phyloP scores from a whole-genome alignment of 176 grass and related monocot genomes.

The Leersia perrieri region DNA sequence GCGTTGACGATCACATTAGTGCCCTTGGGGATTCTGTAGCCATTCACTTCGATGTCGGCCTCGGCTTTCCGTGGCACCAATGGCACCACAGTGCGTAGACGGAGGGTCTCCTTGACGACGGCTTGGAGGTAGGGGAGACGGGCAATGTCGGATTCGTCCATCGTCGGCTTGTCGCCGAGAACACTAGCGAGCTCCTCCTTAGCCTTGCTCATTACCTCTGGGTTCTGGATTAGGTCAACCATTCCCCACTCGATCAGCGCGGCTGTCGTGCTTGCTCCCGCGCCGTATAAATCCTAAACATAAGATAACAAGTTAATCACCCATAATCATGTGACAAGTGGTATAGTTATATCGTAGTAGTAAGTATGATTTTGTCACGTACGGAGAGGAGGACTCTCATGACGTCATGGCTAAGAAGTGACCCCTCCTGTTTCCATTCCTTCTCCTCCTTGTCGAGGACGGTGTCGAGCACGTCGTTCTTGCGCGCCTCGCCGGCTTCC shows the following conservation, averaged over 20 bases:
- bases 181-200: constrained; percentile 12
- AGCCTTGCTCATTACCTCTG: constrained; percentile 2
- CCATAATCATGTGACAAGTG: too few relatives aligned
- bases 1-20: constrained; percentile 40
- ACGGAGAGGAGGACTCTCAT: constrained; percentile 28
- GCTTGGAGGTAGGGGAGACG: constrained; percentile 42
- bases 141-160: constrained; percentile 36
- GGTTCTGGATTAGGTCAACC: constrained; percentile 34
- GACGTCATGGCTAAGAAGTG: not conserved
- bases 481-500: not conserved
- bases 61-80: constrained; percentile 28
- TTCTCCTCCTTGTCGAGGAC: constrained; percentile 17
- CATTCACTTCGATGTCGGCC: constrained; percentile 16
- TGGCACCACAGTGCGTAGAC: constrained; percentile 27
- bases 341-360: too few relatives aligned
- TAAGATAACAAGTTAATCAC: not conserved
- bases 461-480: constrained; percentile 34
- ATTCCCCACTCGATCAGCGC: constrained; percentile 38
- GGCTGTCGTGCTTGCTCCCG: constrained; percentile 36
- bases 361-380: not conserved
- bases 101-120: constrained; percentile 34
- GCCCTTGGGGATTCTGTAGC: constrained; percentile 28
- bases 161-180: not conserved
- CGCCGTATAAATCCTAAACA: constrained; percentile 26
- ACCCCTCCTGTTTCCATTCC: not conserved